Percentiles rank a stretch among this genome's conserved stretches.
phyloP scores from a whole-genome alignment of 2,329 filamentous ascomycete genomes.

The Claviceps sp. region DNA sequence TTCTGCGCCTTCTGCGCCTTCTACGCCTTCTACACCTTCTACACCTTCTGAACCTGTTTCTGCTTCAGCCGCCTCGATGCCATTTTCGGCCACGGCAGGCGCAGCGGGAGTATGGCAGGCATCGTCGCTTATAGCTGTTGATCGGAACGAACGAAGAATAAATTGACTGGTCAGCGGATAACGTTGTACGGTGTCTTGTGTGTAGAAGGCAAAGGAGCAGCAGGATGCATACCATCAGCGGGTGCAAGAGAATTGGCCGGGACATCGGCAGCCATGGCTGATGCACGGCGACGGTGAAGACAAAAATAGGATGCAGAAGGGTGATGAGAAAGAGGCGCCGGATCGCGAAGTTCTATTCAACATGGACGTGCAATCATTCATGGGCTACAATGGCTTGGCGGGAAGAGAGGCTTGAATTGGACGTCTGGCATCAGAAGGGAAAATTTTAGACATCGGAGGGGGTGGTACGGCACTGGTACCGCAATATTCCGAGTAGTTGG shows the following conservation, averaged over 20 bases:
- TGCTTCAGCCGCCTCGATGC: conserved; percentile 14
- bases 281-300: conserved; percentile 6
- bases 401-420: background rate
- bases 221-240: conserved; percentile 10
- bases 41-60: conserved; percentile 22
- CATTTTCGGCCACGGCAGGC: conserved; percentile 14
- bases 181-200: background rate
- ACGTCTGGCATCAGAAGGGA: background rate
- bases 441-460: conserved; percentile 16
- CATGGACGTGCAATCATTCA: conserved; percentile 12
- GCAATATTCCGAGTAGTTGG: conserved; percentile 17
- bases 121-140: conserved; percentile 15
- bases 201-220: background rate
- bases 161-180: background rate
- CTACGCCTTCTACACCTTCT: conserved; percentile 25
- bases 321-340: conserved; percentile 10
- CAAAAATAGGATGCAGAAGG: conserved; percentile 9
- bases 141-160: background rate
- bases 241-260: conserved; percentile 13
- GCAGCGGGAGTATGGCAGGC: conserved; percentile 13
- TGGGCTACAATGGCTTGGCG: background rate
- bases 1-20: conserved; percentile 26
- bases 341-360: conserved; percentile 15
- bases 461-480: conserved; percentile 14
- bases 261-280: conserved; percentile 21